Base-by-base conservation (phyloP, 2,329 filamentous ascomycete species). In the Hymenoscyphus fructigenus region DNA sequence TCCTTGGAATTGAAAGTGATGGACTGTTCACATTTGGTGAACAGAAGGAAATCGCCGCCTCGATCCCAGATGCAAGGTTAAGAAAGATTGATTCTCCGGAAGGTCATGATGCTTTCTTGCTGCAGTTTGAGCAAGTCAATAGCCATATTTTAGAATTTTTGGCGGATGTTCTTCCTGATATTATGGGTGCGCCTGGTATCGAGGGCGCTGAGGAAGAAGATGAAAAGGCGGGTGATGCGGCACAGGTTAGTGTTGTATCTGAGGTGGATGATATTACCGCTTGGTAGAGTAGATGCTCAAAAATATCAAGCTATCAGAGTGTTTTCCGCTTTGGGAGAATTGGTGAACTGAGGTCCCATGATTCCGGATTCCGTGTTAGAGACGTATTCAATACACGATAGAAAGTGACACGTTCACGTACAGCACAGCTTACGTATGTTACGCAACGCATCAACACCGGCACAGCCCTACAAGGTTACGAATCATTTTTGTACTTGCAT, bases 121-220 rank as follows among this genome's bases (percentile, higher is more conserved):
- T 99, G 62, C 94, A 99, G 78, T 99, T 99, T 75, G 92, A 97
- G 80, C 94, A 98, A 79, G 95, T 98, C 65, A 99, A 99, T 78
- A 84, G 82, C 36, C 92, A 97, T 75, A 88, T 97, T 59, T 79
- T 97, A 20, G 86, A 85, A 1, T 99, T 99, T 75, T 82, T 99
- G 77, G 85, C 88, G 65, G 88, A 94, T 72, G 88, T 90, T 2
- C 77, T 99, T 34, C 92, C 93, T 0, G 91, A 97, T 70, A 94
- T 99, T 69, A 97, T 98, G 93, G 80, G 78, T 41, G 85, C 82
- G 71, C 81, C 85, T 26, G 85, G 82, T 2, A 78, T 78, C 2
- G 75, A 76, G 44, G 75, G 74, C 32, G 70, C 72, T 7, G 71
- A 66, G 14, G 81, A 81, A 66, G 79, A 79, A 64, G 50, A 56